Percentiles rank a stretch among this genome's conserved stretches.
Conservation (phyloP, 1,284 basidiomycete species). For the Bondarzewia mesenterica region DNA sequence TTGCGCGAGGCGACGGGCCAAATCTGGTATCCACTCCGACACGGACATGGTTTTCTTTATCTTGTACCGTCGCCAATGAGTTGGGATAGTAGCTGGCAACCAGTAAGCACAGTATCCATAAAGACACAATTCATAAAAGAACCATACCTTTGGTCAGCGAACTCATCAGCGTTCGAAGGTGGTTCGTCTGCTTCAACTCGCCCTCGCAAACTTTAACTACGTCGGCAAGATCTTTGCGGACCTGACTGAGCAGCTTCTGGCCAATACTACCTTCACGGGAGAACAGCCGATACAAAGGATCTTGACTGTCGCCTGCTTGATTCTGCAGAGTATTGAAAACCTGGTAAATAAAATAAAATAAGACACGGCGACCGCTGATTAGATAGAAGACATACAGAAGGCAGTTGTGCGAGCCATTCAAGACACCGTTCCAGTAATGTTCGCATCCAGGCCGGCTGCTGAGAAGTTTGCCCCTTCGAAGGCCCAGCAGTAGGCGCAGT, state of each 20-base stretch:
- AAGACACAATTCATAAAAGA: neutral
- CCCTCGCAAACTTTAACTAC: conserved; percentile 83
- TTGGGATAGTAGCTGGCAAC: conserved; percentile 70
- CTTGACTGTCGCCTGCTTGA: conserved; percentile 61
- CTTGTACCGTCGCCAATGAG: conserved; percentile 86
- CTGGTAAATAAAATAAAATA: conserved; percentile 25
- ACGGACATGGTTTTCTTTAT: conserved; percentile 76
- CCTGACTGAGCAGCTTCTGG: conserved; percentile 64
- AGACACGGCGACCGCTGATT: conserved; percentile 9
- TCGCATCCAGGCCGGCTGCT: conserved; percentile 92
- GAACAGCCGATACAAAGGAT: conserved; percentile 85
- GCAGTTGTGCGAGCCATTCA: conserved; percentile 76
- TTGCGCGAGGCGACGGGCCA: conserved; percentile 72
- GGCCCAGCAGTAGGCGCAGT: conserved; percentile 37
- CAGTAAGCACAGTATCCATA: conserved; percentile 5
- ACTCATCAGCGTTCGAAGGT: conserved; percentile 81
- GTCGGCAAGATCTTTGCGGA: conserved; percentile 74
- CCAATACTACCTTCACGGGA: conserved; percentile 83
- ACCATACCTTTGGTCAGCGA: conserved; percentile 76
- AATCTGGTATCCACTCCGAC: conserved; percentile 79
- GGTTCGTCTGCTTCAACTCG: conserved; percentile 89
- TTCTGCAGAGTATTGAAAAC: conserved; percentile 56
- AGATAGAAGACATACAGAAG: conserved; percentile 43
- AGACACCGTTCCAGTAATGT: conserved; percentile 69
- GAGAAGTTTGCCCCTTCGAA: conserved; percentile 53